Percentiles rank a stretch among this genome's conserved stretches.
These are phyloP conservation scores for Phallus indusiatus DNA, from an alignment of 768 basidiomycete genomes.

Conservation along the genomic window DNA sequence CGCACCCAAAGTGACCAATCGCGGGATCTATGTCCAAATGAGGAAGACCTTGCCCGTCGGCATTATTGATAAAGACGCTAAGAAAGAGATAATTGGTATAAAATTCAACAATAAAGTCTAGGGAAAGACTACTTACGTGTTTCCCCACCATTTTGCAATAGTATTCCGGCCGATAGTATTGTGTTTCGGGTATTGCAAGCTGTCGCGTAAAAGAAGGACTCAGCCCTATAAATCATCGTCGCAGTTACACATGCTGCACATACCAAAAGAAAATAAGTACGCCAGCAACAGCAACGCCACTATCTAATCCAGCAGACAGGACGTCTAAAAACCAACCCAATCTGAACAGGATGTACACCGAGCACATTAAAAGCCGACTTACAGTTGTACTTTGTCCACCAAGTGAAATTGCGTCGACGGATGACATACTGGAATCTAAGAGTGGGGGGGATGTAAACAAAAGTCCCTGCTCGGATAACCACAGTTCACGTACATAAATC, in stretches of 20 bases:
- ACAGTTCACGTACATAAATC: slow-evolving; percentile 18
- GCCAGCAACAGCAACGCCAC: slow-evolving; percentile 19
- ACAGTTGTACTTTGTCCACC: slow-evolving; percentile 79
- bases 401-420: slow-evolving; percentile 54
- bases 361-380: slow-evolving; percentile 10
- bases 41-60: too few species aligned
- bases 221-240: too few species aligned
- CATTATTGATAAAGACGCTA: too few species aligned
- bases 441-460: too few species aligned
- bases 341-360: background rate
- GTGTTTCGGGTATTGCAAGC: slow-evolving; percentile 25
- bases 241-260: too few species aligned
- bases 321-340: slow-evolving; percentile 10
- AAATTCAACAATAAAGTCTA: too few species aligned
- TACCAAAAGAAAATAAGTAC: slow-evolving; percentile 22
- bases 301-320: slow-evolving; percentile 24
- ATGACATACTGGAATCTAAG: slow-evolving; percentile 74
- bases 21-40: too few species aligned
- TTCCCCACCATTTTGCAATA: slow-evolving; percentile 30
- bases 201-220: slow-evolving; percentile 10
- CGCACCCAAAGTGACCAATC: too few species aligned
- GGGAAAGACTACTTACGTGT: slow-evolving; percentile 13
- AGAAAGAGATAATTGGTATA: too few species aligned
- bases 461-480: too few species aligned
- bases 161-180: slow-evolving; percentile 23